Evolutionary conservation across 176 grass and related monocot genomes (phyloP), one percentile per base, ranked within the genome.

Genomic region (Oryza officinalis): DNA sequence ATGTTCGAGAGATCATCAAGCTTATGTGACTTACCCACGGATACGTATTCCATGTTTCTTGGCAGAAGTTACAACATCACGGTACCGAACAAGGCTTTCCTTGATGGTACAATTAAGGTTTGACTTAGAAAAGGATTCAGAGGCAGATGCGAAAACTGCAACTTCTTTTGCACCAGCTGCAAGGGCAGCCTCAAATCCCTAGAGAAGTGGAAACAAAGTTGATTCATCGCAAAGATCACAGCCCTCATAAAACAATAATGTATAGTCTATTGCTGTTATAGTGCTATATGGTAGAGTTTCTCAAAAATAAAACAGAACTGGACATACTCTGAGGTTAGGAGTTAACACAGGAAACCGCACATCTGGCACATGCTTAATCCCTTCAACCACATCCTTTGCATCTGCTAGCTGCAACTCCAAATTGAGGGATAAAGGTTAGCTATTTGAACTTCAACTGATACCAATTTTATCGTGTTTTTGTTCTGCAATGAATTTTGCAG

Each of bases 21-120:
- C 31, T 65, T 32, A 49, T 13, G 22, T 15, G 74, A 47, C 90
- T 67, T 90, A 98, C 96, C 95, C 96, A 31, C 96, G 91, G 69
- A 98, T 52, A 74, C 59, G 81, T 37, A 95, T 76, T 85, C 82
- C 82, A 54, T 67, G 80, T 40, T 76, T 80, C 78, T 94, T 91
- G 67, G 96, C 96, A 83, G 96, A 89, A 32, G 27, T 20, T 65
- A 81, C 71, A 65, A 98, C 93, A 32, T 81, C 89, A 52, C 69
- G 75, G 37, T 89, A 98, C 52, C 96, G 93, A 22, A 27, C 78
- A 80, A 98, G 89, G 64, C 96, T 98, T 68, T 92, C 93, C 75
- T 95, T 85, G 67, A 95, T 85, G 45, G 83, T 93, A 70, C 96
- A 95, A 63, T 95, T 98, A 69, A 98, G 85, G 80, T 98, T 98